Base-by-base conservation (phyloP, 176 grass and related monocot species). In the Carex kokanica region DNA sequence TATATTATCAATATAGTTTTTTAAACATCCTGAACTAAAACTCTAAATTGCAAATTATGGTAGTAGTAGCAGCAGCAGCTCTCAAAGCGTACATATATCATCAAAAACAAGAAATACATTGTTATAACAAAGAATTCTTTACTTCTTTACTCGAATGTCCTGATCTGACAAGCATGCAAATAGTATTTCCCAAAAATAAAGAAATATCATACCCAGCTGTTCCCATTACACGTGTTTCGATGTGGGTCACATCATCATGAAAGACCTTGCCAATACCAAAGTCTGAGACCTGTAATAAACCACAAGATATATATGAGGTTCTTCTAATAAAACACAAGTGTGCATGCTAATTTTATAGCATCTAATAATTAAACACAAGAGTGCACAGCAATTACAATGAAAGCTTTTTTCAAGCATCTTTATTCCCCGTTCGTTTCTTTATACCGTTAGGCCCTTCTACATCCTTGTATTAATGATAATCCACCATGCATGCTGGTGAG, bases 221-320 rank as follows among this genome's bases (percentile, higher is more conserved):
- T 64, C 92, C 92, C 86, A 94, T 85, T 74, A 94, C 88, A 88
- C 92, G 89, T 43, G 92, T 94, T 0, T 88, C 20, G 29, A 94
- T 78, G 86, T 92, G 86, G 7, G 90, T 94, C 54, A 88, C 89
- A 47, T 86, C 89, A 63, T 94, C 92, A 58, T 34, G 78, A 79
- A 88, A 86, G 64, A 90, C 86, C 29, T 88, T 94, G 40, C 88
- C 90, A 41, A 92, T 83, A 43, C 92, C 92, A 85, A 94, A 94
- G 83, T 94, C 90, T 0, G 90, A 78, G 59, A 94, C 92, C 92
- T 94, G 86, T 47, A 68, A 36, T 78, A 2, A 59, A 51, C 2
- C 81, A 58, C 36, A 23, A 63, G 59, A 88, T 17, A 45, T 45
- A 34, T 34, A 38, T 38, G 36, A 38, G 36, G 36, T 38, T 38